Evolutionary conservation across 371 early-diverging fungal genomes (phyloP), one percentile per base, ranked within the genome.

Genomic region (Rhizopus microsporus): DNA sequence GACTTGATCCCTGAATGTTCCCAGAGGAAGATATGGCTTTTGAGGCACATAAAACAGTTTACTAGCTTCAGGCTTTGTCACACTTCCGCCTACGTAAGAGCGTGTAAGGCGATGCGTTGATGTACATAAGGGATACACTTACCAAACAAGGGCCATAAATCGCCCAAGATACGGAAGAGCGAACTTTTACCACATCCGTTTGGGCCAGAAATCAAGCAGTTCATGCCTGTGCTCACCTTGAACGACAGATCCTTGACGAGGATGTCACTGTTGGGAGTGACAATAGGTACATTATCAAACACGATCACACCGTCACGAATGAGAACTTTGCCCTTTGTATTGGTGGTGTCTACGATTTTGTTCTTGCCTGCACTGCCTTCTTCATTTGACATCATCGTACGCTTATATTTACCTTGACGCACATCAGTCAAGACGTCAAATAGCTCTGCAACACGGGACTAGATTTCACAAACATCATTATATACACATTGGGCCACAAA

Each of bases 11-110:
- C 97, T 86, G 65, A 97, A 83, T 1, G 93, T 93, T 12, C 97
- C 96, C 42, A 93, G 62, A 23, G 93, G 87, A 65, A 97, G 82
- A 65, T 96, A 97, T 6, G 97, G 96, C 57, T 93, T 88, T 71
- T 96, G 96, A 29, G 97, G 96, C 12, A 97, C 90, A 72, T 95
- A 97, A 62, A 97, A 95, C 46, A 97, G 81, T 59, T 91, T 82
- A 62, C 78, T 76, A 32, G 87, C 75, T 58, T 83, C 78, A 33
- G 95, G 95, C 63, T 93, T 93, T 8, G 84, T 85, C 56, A 96
- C 82, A 3, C 78, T 86, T 33, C 96, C 95, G 60, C 87, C 78
- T 77, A 58, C 12, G 7, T 46, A 23, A 38, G 16, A 37, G 5
- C 43, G 49, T 17, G 12, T 32, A 3, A 56, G 10, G 32, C 9